A percentile compares a stretch with the other conserved stretches of the same genome.
phyloP scores from a whole-genome alignment of 2,329 filamentous ascomycete species.

The Didymella keratinophila region DNA sequence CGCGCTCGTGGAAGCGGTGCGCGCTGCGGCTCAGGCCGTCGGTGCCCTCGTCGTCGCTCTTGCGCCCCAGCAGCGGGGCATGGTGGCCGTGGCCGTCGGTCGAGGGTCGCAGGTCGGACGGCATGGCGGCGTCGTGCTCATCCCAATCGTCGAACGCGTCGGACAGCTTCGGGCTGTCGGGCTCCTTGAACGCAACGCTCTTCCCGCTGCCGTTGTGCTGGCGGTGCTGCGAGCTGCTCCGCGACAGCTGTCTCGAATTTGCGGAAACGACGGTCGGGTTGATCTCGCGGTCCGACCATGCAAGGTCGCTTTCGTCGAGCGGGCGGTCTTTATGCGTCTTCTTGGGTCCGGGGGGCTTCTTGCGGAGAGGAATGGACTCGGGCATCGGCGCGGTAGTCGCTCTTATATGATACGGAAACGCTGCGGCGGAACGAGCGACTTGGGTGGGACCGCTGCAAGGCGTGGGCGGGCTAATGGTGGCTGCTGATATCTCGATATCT shows the following conservation, averaged over 20 bases:
- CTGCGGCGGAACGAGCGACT: background rate
- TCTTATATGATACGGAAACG: slow-evolving; percentile 22
- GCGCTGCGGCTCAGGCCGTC: slow-evolving; percentile 47
- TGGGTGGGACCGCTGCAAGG: slow-evolving; percentile 24
- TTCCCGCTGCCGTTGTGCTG: background rate
- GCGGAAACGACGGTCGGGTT: slow-evolving; percentile 22
- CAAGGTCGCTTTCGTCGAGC: slow-evolving; percentile 24
- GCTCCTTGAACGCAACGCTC: background rate
- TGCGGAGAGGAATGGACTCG: slow-evolving; percentile 48
- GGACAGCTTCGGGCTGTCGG: slow-evolving; percentile 26
- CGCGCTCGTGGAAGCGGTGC: slow-evolving; percentile 75
- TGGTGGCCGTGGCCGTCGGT: slow-evolving; percentile 52
- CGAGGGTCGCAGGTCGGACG: slow-evolving; percentile 58
- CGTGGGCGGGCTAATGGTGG: slow-evolving; percentile 9
- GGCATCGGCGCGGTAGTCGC: slow-evolving; percentile 45
- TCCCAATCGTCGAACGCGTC: slow-evolving; percentile 57
- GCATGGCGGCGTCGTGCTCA: slow-evolving; percentile 57
- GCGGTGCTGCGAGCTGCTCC: no score
- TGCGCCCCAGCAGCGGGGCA: slow-evolving; percentile 61
- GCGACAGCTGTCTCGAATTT: background rate
- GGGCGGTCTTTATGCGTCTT: slow-evolving; percentile 16
- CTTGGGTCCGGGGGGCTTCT: slow-evolving; percentile 29
- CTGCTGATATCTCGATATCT: slow-evolving; percentile 20
- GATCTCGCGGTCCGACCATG: slow-evolving; percentile 27
- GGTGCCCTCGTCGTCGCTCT: slow-evolving; percentile 47